phyloP scores from a whole-genome alignment of 2,329 filamentous ascomycete genomes.

The Fusarium lyarnte region DNA sequence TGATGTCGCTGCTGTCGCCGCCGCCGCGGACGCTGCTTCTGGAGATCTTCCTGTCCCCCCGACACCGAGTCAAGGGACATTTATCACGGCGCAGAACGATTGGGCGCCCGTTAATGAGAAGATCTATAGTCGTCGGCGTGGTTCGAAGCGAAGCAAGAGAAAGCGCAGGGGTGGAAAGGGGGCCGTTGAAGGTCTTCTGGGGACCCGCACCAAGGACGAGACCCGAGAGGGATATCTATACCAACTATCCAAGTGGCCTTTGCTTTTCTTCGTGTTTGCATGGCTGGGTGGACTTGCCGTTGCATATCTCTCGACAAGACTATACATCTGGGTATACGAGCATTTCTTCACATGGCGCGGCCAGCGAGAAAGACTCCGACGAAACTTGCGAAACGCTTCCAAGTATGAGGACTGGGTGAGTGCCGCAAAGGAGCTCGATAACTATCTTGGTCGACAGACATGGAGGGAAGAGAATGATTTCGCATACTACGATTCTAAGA shows the following conservation, averaged over 20 bases:
- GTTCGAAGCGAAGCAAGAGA: conserved; percentile 48
- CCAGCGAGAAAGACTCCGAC: conserved; percentile 74
- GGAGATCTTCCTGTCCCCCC: conserved; percentile 45
- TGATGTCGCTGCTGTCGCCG: conserved; percentile 50
- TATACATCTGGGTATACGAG: conserved; percentile 94
- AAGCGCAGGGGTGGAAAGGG: conserved; percentile 50
- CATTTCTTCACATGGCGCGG: conserved; percentile 92
- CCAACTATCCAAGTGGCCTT: conserved; percentile 88
- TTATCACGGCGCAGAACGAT: conserved; percentile 92
- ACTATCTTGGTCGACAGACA: conserved; percentile 79
- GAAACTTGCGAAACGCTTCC: conserved; percentile 74
- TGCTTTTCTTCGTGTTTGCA: conserved; percentile 79
- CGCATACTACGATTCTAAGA: conserved; percentile 89
- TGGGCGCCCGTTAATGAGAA: conserved; percentile 89
- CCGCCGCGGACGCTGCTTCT: conserved; percentile 52
- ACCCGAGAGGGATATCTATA: conserved; percentile 95
- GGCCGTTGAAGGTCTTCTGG: conserved; percentile 53
- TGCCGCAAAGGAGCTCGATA: conserved; percentile 82
- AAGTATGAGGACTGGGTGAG: conserved; percentile 86
- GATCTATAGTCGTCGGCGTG: conserved; percentile 57
- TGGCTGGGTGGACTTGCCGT: conserved; percentile 80
- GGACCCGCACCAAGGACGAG: conserved; percentile 81
- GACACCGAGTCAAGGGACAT: conserved; percentile 55
- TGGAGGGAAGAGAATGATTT: conserved; percentile 84
- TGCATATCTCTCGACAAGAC: conserved; percentile 80